Evolutionary conservation across 2,329 filamentous ascomycete species (phyloP).

Genomic region (Xylaria sp.): DNA sequence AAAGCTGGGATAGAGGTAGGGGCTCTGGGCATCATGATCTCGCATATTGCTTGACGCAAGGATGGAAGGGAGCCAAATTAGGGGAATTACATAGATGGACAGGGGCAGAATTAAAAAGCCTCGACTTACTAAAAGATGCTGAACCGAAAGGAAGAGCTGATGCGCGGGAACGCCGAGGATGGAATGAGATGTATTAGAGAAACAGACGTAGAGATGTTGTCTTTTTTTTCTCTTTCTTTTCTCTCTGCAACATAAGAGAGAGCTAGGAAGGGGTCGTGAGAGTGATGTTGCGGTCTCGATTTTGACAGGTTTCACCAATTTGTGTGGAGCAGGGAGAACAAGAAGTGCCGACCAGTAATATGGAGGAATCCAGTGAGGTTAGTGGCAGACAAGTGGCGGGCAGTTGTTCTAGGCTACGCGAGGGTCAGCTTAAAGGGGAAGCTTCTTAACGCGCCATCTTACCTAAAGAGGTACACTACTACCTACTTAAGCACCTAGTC

Average conservation of each 20-base stretch:
- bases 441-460: too few species aligned
- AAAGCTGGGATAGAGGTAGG: background rate
- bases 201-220: slow-evolving; percentile 5
- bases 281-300: slow-evolving; percentile 42
- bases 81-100: background rate
- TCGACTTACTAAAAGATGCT: slow-evolving; percentile 32
- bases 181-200: slow-evolving; percentile 23
- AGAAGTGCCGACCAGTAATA: slow-evolving; percentile 2
- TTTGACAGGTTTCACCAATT: slow-evolving; percentile 52
- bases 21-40: background rate
- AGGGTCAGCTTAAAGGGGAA: background rate
- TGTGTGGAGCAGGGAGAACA: slow-evolving; percentile 45
- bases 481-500: background rate
- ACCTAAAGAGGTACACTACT: background rate
- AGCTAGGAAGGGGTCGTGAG: slow-evolving; percentile 19
- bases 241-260: slow-evolving; percentile 1
- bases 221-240: background rate
- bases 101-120: background rate
- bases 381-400: slow-evolving; percentile 15
- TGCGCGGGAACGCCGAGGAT: slow-evolving; percentile 10
- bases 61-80: background rate
- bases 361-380: background rate
- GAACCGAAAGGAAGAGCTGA: background rate
- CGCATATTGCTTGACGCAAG: slow-evolving; percentile 6
- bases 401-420: slow-evolving; percentile 23